These are phyloP conservation scores for Ramaria rubella DNA, from an alignment of 768 basidiomycete species.

Conservation along the genomic window DNA sequence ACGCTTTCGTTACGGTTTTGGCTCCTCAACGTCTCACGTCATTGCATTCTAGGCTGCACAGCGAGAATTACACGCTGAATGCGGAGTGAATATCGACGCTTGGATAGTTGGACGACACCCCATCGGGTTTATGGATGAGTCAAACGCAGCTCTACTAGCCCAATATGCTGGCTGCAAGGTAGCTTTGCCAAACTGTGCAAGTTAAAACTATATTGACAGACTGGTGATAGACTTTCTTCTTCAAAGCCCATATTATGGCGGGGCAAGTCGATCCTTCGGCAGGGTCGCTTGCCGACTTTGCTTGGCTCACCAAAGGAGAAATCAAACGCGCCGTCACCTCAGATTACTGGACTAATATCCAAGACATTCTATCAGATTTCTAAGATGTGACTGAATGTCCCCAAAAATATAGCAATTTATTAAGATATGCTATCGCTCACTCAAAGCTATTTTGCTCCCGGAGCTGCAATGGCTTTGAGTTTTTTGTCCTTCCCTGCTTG, in stretches of 20 bases:
- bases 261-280: constrained; percentile 67
- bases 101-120: constrained; percentile 93
- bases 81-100: constrained; percentile 80
- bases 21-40: not conserved
- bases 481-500: not conserved
- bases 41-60: constrained; percentile 58
- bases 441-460: not conserved
- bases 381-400: constrained; percentile 17
- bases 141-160: not conserved
- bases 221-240: constrained; percentile 73
- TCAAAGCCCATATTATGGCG: constrained; percentile 88
- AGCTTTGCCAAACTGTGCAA: not conserved
- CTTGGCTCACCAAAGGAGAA: constrained; percentile 94
- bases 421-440: not conserved
- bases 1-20: constrained; percentile 15
- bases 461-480: not conserved
- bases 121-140: constrained; percentile 65
- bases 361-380: constrained; percentile 73
- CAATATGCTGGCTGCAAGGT: constrained; percentile 5
- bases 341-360: constrained; percentile 70
- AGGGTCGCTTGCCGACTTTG: constrained; percentile 63
- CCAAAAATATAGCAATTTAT: not conserved
- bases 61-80: constrained; percentile 60
- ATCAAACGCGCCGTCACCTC: constrained; percentile 60
- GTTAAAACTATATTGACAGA: not conserved